Conservation (phyloP, 1,284 basidiomycete genomes). For the Microbotryum silenes-acaulis region DNA sequence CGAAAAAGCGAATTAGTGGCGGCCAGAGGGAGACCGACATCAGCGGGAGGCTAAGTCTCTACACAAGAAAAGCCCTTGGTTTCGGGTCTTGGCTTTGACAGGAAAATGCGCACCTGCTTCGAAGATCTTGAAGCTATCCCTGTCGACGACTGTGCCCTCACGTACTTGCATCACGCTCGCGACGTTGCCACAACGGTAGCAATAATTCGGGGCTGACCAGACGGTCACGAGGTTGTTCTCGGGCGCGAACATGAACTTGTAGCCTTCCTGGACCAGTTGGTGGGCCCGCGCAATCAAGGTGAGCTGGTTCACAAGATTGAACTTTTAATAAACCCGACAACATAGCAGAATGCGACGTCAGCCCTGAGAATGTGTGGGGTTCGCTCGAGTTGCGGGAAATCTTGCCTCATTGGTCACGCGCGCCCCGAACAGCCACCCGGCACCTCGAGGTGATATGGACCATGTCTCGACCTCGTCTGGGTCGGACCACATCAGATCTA, state of each 20-base stretch:
- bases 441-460: constrained; percentile 89
- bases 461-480: constrained; percentile 92
- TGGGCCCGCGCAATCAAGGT: constrained; percentile 83
- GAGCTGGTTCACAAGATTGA: constrained; percentile 83
- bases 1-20: background rate
- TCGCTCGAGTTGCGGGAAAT: constrained; percentile 6
- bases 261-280: constrained; percentile 93
- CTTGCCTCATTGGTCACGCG: constrained; percentile 74
- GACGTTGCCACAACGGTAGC: constrained; percentile 54
- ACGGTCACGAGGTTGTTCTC: constrained; percentile 91
- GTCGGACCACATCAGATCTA: constrained; percentile 96
- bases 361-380: background rate
- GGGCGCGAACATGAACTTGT: constrained; percentile 78
- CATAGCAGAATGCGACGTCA: background rate
- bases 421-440: constrained; percentile 90
- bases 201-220: constrained; percentile 98
- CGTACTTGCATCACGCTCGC: constrained; percentile 39
- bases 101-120: constrained; percentile 35
- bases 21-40: background rate
- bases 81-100: background rate
- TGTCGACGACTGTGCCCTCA: constrained; percentile 33
- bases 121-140: constrained; percentile 43
- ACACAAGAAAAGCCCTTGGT: background rate
- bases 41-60: background rate
- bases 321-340: constrained; percentile 46